Percentiles rank a stretch among this genome's conserved stretches.
Conservation (phyloP, 1,284 basidiomycete species). For the Ustilago hordei region DNA sequence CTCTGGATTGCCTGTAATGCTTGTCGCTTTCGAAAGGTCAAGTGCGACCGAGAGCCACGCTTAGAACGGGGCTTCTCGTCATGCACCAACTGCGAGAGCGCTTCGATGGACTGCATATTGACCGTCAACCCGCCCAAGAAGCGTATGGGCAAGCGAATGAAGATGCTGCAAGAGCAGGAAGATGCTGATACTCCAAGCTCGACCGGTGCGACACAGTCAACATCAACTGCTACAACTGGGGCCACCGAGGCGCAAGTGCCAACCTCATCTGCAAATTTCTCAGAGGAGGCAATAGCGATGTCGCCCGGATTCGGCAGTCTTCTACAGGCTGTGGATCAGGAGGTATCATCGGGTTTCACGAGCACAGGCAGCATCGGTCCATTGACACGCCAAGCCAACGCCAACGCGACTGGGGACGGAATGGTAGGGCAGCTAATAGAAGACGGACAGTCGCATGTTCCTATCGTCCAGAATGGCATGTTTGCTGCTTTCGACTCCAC, state of each 20-base stretch:
- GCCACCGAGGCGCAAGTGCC: not conserved
- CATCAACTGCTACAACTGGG: not conserved
- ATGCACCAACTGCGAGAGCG: conserved; percentile 31
- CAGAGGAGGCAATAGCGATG: conserved; percentile 10
- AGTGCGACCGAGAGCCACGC: conserved; percentile 39
- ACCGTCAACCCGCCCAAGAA: conserved; percentile 47
- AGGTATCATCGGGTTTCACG: not conserved
- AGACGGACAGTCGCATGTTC: not conserved
- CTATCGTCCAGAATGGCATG: conserved; percentile 35
- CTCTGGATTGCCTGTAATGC: conserved; percentile 44
- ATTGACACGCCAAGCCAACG: not conserved
- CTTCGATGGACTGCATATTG: conserved; percentile 32
- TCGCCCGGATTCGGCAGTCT: conserved; percentile 31
- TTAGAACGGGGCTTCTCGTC: conserved; percentile 24
- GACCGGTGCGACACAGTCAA: not conserved
- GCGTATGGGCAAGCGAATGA: conserved; percentile 40
- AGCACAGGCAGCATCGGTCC: not conserved
- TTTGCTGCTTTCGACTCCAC: conserved; percentile 19
- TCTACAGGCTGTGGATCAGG: conserved; percentile 31
- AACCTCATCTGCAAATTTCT: not conserved
- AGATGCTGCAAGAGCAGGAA: conserved; percentile 41
- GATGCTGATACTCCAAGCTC: not conserved
- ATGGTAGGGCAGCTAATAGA: not conserved
- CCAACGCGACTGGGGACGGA: not conserved
- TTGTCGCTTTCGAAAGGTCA: conserved; percentile 47